Conservation (phyloP, 192 early-diverging fungal genomes). For the Gigaspora rosea region DNA sequence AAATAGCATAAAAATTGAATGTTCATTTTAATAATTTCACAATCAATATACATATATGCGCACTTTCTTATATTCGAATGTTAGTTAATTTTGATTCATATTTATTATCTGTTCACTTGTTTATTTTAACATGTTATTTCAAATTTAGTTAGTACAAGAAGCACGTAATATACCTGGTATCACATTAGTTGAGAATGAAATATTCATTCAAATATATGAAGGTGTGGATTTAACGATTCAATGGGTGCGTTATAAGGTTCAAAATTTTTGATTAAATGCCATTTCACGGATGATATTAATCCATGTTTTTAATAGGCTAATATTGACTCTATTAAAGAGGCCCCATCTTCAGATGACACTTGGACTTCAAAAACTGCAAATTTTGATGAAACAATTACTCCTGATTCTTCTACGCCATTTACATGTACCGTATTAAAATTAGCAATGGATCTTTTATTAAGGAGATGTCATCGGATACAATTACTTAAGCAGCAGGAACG, state of each 20-base stretch:
- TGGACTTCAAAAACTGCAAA: neutral
- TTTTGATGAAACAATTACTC: slow-evolving; percentile 9
- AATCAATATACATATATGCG: neutral
- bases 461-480: slow-evolving; percentile 19
- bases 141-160: slow-evolving; percentile 8
- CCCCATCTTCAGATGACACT: neutral
- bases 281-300: neutral
- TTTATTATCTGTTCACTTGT: neutral
- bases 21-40: neutral
- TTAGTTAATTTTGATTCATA: no score
- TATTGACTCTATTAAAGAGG: slow-evolving; percentile 1
- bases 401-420: neutral
- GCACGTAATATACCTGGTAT: neutral
- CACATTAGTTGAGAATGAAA: neutral
- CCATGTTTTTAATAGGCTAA: neutral
- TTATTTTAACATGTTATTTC: neutral
- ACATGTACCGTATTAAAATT: slow-evolving; percentile 28
- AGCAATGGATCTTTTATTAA: slow-evolving; percentile 25
- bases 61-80: no score
- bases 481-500: slow-evolving; percentile 13
- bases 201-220: no score
- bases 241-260: no score
- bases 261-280: no score
- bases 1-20: neutral
- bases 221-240: no score